These are phyloP conservation scores for Daedaleopsis nitida DNA, from an alignment of 768 basidiomycete species.

Conservation along the genomic window DNA sequence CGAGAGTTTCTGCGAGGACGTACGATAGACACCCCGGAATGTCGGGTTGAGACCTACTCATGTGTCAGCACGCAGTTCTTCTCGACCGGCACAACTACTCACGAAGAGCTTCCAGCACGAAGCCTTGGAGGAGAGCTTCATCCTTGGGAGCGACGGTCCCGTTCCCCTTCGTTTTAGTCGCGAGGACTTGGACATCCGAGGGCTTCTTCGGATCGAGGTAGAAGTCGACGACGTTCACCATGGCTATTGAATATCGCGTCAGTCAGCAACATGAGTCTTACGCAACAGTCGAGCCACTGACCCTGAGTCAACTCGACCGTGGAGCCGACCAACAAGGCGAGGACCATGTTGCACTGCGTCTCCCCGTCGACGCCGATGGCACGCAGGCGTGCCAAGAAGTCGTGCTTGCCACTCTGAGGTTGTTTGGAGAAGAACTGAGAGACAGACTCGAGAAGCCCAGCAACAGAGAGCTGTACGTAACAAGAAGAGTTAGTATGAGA, in stretches of 20 bases:
- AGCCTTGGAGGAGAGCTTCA: conserved; percentile 53
- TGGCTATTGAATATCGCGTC: conserved; percentile 38
- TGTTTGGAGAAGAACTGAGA: conserved; percentile 50
- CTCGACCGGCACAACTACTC: conserved; percentile 30
- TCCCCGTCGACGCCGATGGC: conserved; percentile 59
- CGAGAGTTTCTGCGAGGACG: conserved; percentile 24
- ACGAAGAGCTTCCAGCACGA: conserved; percentile 72
- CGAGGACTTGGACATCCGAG: conserved; percentile 17
- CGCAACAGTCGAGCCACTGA: conserved; percentile 31
- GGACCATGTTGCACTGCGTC: conserved; percentile 64
- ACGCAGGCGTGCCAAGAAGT: conserved; percentile 58
- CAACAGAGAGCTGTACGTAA: conserved; percentile 32
- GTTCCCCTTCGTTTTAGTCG: conserved; percentile 14
- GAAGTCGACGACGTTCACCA: conserved; percentile 67
- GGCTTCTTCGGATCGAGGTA: conserved; percentile 56
- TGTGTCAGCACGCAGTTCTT: too few relatives aligned
- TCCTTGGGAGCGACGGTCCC: conserved; percentile 33
- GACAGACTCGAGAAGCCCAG: conserved; percentile 49
- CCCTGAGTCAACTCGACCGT: conserved; percentile 73
- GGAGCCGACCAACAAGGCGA: conserved; percentile 70
- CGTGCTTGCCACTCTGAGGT: conserved; percentile 44
- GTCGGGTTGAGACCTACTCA: conserved; percentile 67
- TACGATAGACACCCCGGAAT: conserved; percentile 70
- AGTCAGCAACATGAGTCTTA: neutral
- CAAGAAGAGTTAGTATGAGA: conserved; percentile 5